A percentile compares a stretch with the other conserved stretches of the same genome.
These are phyloP conservation scores for Chrysochromulina parva DNA, from an alignment of 78 protist species.

Conservation along the genomic window DNA sequence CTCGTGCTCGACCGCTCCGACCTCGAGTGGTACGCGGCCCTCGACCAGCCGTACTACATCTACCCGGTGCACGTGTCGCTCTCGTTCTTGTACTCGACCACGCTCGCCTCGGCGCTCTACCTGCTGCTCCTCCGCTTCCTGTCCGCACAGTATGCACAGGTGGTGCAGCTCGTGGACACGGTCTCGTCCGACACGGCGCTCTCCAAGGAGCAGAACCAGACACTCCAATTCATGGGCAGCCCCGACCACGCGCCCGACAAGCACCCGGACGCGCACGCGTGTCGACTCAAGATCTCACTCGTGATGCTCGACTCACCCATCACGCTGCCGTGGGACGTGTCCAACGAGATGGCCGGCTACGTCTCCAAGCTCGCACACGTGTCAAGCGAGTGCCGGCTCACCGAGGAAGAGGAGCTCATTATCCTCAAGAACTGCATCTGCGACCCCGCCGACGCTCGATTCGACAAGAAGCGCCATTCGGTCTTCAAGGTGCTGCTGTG, in stretches of 20 bases:
- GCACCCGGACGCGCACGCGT: slow-evolving; percentile 68
- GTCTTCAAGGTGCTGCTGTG: background rate
- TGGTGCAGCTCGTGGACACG: slow-evolving; percentile 16
- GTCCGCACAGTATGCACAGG: slow-evolving; percentile 15
- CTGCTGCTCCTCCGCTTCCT: slow-evolving; percentile 44
- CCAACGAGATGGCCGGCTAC: slow-evolving; percentile 17
- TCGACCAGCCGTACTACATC: slow-evolving; percentile 21
- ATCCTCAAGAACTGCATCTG: slow-evolving; percentile 8
- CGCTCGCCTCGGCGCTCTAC: slow-evolving; percentile 53
- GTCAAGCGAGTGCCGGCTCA: slow-evolving; percentile 55
- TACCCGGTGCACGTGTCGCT: slow-evolving; percentile 54
- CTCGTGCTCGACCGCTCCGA: slow-evolving; percentile 43
- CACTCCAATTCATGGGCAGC: slow-evolving; percentile 12
- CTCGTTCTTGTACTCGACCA: slow-evolving; percentile 40
- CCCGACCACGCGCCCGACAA: slow-evolving; percentile 12
- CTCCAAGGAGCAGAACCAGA: slow-evolving; percentile 19
- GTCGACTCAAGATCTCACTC: slow-evolving; percentile 56
- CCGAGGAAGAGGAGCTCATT: slow-evolving; percentile 33
- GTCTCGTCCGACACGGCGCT: slow-evolving; percentile 38
- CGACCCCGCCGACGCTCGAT: background rate
- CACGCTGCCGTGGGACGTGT: slow-evolving; percentile 27
- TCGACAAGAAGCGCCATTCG: background rate
- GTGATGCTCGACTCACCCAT: slow-evolving; percentile 24
- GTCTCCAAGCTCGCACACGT: slow-evolving; percentile 18
- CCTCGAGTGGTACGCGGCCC: background rate